phyloP scores from a whole-genome alignment of 2,329 filamentous ascomycete species.

The Fusarium devonianum region DNA sequence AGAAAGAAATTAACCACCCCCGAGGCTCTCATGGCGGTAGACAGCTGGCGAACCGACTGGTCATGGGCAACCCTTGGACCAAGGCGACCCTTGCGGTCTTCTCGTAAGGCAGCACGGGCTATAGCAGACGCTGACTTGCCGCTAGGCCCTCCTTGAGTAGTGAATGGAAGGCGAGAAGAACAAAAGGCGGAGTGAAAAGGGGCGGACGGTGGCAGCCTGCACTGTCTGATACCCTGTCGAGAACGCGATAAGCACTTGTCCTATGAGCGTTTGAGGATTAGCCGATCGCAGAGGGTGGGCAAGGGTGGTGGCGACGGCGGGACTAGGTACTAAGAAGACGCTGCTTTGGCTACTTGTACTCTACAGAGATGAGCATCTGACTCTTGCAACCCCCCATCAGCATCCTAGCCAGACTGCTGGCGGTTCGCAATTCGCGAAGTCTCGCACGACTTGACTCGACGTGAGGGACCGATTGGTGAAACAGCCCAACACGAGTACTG shows the following conservation, averaged over 20 bases:
- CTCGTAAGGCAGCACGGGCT: background rate
- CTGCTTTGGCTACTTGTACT: too few relatives aligned
- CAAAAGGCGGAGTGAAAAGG: background rate
- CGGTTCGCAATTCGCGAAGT: conserved; percentile 14
- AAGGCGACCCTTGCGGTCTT: conserved; percentile 5
- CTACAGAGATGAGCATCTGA: conserved; percentile 19
- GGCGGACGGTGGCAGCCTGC: conserved; percentile 16
- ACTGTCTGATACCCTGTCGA: conserved; percentile 5
- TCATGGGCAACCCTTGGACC: background rate
- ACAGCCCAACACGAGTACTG: too few relatives aligned
- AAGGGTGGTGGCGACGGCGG: conserved; percentile 31
- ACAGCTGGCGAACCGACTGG: conserved; percentile 24
- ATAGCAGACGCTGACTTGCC: background rate
- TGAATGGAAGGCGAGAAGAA: conserved; percentile 15
- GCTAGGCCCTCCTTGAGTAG: background rate
- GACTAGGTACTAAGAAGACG: too few relatives aligned
- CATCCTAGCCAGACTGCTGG: conserved; percentile 12
- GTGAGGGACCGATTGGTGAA: conserved; percentile 7
- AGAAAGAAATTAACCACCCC: conserved; percentile 16
- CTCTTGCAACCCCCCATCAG: conserved; percentile 24
- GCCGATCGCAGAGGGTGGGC: conserved; percentile 11
- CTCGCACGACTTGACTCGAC: conserved; percentile 18
- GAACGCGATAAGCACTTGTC: conserved; percentile 32
- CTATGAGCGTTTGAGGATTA: conserved; percentile 29
- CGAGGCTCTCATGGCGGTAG: conserved; percentile 25